Base-by-base conservation (phyloP, 2,329 filamentous ascomycete genomes). In the Dothideomycetes sp. region DNA sequence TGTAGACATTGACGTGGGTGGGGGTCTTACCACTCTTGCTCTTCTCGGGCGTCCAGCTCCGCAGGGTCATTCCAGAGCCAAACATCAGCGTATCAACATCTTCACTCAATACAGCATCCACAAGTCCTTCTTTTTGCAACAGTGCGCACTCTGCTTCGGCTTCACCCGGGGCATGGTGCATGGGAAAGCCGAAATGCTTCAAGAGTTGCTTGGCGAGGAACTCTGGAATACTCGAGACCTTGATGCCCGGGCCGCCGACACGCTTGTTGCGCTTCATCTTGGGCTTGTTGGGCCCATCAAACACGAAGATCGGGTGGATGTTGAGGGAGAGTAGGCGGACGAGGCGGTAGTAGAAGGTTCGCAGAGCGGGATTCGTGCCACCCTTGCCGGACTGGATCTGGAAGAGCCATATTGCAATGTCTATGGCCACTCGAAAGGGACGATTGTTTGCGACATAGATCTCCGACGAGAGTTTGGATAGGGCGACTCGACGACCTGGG, bases 61-160 rank as follows among this genome's bases (percentile, higher is more conserved):
- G 74, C 31, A 95, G 63, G 0, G 83, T 89, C 29, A 77, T 63
- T 0, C 75, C 79, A 47, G 86, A 91, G 1, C 91, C 91, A 63
- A 96, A 96, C 89, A 96, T 96, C 52, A 96, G 75, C 2, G 89
- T 91, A 57, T 98, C 91, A 32, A 95, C 87, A 66, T 98, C 91
- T 58, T 98, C 88, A 58, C 85, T 95, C 51, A 98, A 69, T 2
- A 96, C 91, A 0, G 85, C 89, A 59, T 98, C 91, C 1, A 94
- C 88, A 7, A 94, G 68, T 1, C 86, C 87, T 34, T 80, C 73
- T 43, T 73, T 71, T 54, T 98, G 88, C 3, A 98, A 62, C 12
- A 91, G 64, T 0, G 91, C 91, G 49, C 91, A 98, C 62, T 98
- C 91, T 1, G 91, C 91, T 58, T 98, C 91, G 3, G 89, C 91